Evolutionary conservation across 2,329 filamentous ascomycete species (phyloP).

Genomic region (Penicillium freii): DNA sequence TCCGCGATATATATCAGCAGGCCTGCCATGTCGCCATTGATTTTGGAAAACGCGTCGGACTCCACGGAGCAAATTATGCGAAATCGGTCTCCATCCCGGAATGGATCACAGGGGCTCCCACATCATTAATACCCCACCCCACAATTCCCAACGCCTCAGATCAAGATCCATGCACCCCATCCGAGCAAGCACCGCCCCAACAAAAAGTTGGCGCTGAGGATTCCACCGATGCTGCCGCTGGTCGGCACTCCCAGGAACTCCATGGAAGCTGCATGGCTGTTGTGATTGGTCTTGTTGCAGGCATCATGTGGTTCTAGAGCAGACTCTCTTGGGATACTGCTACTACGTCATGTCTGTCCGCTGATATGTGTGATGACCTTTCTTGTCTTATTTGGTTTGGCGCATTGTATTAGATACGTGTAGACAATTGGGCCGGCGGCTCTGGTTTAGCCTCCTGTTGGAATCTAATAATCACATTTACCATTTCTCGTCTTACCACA

Average conservation of each 20-base stretch:
- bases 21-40: slow-evolving; percentile 26
- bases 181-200: slow-evolving; percentile 5
- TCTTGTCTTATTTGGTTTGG: slow-evolving; percentile 8
- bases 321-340: neutral
- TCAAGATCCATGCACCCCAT: neutral
- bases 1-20: slow-evolving; percentile 34
- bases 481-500: neutral
- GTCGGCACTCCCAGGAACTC: slow-evolving; percentile 28
- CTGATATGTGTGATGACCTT: slow-evolving; percentile 20
- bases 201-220: slow-evolving; percentile 19
- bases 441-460: slow-evolving; percentile 21
- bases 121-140: neutral
- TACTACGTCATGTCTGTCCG: slow-evolving; percentile 4
- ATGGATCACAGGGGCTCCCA: neutral
- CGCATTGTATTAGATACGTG: slow-evolving; percentile 7
- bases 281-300: slow-evolving; percentile 36
- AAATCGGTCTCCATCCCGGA: slow-evolving; percentile 4
- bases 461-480: slow-evolving; percentile 20
- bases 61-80: slow-evolving; percentile 1
- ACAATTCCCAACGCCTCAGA: neutral
- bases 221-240: slow-evolving; percentile 24
- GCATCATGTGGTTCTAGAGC: slow-evolving; percentile 39
- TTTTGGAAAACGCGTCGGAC: slow-evolving; percentile 12
- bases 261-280: slow-evolving; percentile 40
- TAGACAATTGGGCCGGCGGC: slow-evolving; percentile 16